A percentile compares a stretch with the other conserved stretches of the same genome.
Conservation (phyloP, 1,139 yeast species). For the Zygosaccharomyces pseudobailii region DNA sequence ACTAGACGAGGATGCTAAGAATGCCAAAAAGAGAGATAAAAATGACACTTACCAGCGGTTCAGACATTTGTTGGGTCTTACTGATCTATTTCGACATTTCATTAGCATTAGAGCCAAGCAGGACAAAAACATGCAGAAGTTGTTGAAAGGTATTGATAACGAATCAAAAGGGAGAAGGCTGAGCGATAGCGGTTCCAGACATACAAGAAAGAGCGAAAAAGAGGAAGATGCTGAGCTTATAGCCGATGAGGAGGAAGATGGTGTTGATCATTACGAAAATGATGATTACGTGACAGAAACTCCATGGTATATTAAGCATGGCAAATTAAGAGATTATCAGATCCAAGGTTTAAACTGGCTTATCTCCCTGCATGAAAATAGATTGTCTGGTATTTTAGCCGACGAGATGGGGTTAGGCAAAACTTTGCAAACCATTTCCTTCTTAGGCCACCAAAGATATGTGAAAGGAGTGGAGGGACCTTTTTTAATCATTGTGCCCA, state of each 20-base stretch:
- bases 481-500: constrained; percentile 69
- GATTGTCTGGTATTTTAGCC: constrained; percentile 86
- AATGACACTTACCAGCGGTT: constrained; percentile 66
- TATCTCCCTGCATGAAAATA: constrained; percentile 74
- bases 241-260: constrained; percentile 46
- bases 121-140: constrained; percentile 49
- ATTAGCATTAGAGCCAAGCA: constrained; percentile 62
- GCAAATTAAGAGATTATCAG: constrained; percentile 73
- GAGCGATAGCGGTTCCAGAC: constrained; percentile 31
- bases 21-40: constrained; percentile 53
- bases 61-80: constrained; percentile 59
- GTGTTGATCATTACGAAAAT: constrained; percentile 31
- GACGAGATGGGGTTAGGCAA: constrained; percentile 99
- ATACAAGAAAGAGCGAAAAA: constrained; percentile 57
- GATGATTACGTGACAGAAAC: constrained; percentile 41
- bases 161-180: constrained; percentile 23
- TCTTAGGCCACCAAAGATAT: constrained; percentile 66
- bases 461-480: constrained; percentile 62
- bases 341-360: constrained; percentile 93
- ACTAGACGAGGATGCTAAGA: constrained; percentile 51
- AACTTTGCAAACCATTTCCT: constrained; percentile 88
- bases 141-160: constrained; percentile 37
- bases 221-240: constrained; percentile 68
- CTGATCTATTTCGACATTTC: constrained; percentile 65
- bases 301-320: constrained; percentile 56